These are phyloP conservation scores for Aspergillus fumigatiaffinis DNA, from an alignment of 2,329 filamentous ascomycete genomes.

Conservation along the genomic window DNA sequence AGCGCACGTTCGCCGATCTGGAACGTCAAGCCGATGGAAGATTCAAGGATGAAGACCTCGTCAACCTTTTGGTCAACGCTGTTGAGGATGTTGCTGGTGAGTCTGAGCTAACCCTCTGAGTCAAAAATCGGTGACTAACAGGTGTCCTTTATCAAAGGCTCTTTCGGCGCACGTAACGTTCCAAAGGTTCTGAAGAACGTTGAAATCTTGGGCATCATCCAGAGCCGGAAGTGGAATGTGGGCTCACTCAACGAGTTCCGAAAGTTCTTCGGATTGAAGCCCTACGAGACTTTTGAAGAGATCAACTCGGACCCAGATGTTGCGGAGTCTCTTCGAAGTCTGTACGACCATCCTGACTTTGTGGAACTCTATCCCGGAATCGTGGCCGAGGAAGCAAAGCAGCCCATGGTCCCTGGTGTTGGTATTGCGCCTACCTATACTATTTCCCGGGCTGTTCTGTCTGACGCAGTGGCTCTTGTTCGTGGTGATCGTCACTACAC, in stretches of 20 bases:
- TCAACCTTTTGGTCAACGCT: slow-evolving; percentile 62
- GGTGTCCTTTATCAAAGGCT: slow-evolving; percentile 35
- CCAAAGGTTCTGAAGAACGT: slow-evolving; percentile 70
- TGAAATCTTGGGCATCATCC: slow-evolving; percentile 76
- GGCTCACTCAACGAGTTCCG: slow-evolving; percentile 81
- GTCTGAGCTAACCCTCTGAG: neutral
- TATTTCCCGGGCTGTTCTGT: slow-evolving; percentile 70
- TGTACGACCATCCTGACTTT: slow-evolving; percentile 69
- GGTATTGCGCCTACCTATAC: slow-evolving; percentile 74
- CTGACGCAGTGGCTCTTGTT: slow-evolving; percentile 74
- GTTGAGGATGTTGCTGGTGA: slow-evolving; percentile 61
- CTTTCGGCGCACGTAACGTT: slow-evolving; percentile 70
- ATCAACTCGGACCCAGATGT: slow-evolving; percentile 75
- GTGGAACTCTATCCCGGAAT: slow-evolving; percentile 79
- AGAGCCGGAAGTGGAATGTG: slow-evolving; percentile 71
- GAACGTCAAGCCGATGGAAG: slow-evolving; percentile 62
- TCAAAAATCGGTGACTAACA: neutral
- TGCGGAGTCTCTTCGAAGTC: slow-evolving; percentile 59
- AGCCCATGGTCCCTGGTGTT: slow-evolving; percentile 68
- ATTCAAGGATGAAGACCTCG: slow-evolving; percentile 74
- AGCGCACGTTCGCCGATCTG: slow-evolving; percentile 66
- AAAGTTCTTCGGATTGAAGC: slow-evolving; percentile 73
- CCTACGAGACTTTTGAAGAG: slow-evolving; percentile 73
- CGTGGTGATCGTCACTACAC: slow-evolving; percentile 77
- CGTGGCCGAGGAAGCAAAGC: slow-evolving; percentile 70